phyloP scores from a whole-genome alignment of 129 eudicot species.

The Arctium minus region DNA sequence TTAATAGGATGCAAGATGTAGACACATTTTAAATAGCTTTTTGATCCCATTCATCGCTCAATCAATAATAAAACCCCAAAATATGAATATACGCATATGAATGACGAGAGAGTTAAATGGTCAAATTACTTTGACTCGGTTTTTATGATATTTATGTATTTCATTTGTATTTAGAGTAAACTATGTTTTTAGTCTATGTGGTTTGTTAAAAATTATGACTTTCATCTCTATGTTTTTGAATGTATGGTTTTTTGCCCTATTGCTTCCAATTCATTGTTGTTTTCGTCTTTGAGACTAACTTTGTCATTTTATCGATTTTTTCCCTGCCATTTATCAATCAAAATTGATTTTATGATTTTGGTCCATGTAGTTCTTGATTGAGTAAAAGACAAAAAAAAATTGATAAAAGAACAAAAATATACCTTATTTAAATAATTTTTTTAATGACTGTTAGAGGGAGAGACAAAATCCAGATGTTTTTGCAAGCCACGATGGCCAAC shows the following conservation, averaged over 20 bases:
- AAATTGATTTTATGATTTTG: not conserved
- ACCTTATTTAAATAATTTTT: not conserved
- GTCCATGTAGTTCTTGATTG: not conserved
- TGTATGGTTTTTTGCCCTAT: not conserved
- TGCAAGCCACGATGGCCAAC: not conserved
- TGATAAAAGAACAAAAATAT: not conserved
- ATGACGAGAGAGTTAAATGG: not conserved
- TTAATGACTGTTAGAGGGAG: not conserved
- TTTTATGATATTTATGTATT: not conserved
- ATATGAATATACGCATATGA: not conserved
- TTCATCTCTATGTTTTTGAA: not conserved
- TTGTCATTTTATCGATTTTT: not conserved
- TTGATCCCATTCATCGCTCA: not conserved
- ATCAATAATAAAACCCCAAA: not conserved
- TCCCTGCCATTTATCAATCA: not conserved
- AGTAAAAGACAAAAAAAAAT: not conserved
- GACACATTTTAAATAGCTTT: not conserved
- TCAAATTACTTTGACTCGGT: too few relatives aligned
- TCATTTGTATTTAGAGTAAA: not conserved
- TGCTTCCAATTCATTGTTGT: too few relatives aligned
- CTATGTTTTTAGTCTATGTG: not conserved
- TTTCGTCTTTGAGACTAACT: too few relatives aligned
- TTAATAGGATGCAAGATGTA: not conserved
- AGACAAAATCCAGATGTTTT: not conserved
- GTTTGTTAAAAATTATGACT: not conserved